phyloP scores from a whole-genome alignment of 176 grass and related monocot genomes.

The Pontederia paniculata region DNA sequence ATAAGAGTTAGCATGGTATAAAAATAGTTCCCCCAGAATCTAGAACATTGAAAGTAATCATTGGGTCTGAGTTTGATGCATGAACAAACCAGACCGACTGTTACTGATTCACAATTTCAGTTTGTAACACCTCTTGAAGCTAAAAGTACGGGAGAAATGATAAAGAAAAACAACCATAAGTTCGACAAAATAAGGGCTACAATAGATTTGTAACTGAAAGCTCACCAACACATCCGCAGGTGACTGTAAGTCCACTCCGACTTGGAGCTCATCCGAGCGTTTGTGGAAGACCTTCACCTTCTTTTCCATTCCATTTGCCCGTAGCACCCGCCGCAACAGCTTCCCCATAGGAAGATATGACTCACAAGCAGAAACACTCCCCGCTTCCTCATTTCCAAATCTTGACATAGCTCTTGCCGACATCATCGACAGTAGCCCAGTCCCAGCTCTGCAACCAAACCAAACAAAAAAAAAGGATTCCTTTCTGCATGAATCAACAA shows the following conservation, averaged over 20 bases:
- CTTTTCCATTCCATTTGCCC: conserved; percentile 54
- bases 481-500: background rate
- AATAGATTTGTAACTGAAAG: background rate
- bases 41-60: too few species aligned
- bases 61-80: too few species aligned
- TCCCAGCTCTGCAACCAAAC: conserved; percentile 64
- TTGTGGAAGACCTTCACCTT: conserved; percentile 61
- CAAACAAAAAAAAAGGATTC: background rate
- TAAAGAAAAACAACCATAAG: background rate
- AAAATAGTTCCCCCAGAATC: too few species aligned
- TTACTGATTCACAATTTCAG: too few species aligned
- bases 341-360: conserved; percentile 94
- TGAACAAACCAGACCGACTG: too few species aligned
- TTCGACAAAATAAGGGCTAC: background rate
- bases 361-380: conserved; percentile 54
- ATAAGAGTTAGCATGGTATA: too few species aligned
- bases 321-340: conserved; percentile 55
- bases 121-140: too few species aligned
- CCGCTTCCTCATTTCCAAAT: conserved; percentile 29
- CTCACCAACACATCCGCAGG: conserved; percentile 58
- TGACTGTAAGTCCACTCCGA: conserved; percentile 57
- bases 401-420: conserved; percentile 40
- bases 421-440: conserved; percentile 93
- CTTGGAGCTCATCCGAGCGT: conserved; percentile 64
- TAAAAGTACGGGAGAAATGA: background rate